These are phyloP conservation scores for Trametes meyenii DNA, from an alignment of 768 basidiomycete genomes.

Conservation along the genomic window DNA sequence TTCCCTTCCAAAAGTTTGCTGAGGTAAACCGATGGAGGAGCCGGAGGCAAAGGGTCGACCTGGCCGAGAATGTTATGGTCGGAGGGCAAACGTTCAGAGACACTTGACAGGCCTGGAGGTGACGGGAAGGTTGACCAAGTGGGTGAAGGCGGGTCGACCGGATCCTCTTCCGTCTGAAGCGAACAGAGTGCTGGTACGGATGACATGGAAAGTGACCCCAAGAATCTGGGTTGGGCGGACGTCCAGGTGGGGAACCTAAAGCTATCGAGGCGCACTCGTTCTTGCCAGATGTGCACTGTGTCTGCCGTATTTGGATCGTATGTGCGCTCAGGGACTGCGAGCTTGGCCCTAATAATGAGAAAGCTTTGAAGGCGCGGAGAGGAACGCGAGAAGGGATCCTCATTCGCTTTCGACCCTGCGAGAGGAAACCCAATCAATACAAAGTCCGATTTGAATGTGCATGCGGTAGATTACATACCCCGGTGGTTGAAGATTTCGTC, in stretches of 20 bases:
- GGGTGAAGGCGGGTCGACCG: neutral
- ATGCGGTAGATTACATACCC: neutral
- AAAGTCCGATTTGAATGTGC: neutral
- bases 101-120: neutral
- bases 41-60: neutral
- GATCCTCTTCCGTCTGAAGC: neutral
- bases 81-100: neutral
- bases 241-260: slow-evolving; percentile 2
- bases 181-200: neutral
- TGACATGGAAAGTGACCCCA: neutral
- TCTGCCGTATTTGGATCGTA: slow-evolving; percentile 1
- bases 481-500: neutral
- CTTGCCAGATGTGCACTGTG: neutral
- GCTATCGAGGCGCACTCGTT: slow-evolving; percentile 3
- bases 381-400: neutral
- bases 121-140: neutral
- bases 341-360: neutral
- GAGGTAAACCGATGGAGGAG: neutral
- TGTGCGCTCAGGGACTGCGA: neutral
- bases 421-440: neutral
- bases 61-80: neutral
- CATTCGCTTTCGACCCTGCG: neutral
- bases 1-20: too few relatives aligned
- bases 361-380: slow-evolving; percentile 3
- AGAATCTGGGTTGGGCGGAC: neutral